Conservation (phyloP, 176 grass and related monocot species). For the Dactylis glomerata region DNA sequence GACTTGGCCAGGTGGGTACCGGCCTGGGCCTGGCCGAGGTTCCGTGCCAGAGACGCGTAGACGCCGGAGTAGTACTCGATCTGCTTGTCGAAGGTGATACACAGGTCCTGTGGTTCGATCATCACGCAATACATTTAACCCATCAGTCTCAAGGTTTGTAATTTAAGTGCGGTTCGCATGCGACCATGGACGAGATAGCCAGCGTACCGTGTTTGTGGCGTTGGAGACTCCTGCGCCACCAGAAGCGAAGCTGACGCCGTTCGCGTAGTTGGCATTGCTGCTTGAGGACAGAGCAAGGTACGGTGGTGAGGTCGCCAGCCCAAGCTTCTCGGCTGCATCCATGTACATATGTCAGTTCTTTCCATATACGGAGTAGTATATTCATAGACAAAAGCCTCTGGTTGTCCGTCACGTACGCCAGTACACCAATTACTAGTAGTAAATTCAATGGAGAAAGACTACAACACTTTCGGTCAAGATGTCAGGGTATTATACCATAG, state of each 20-base stretch:
- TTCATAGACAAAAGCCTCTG: no score
- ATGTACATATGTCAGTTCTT: background rate
- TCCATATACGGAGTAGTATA: no score
- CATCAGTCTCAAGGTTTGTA: background rate
- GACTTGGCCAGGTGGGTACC: slow-evolving; percentile 54
- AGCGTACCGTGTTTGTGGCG: slow-evolving; percentile 53
- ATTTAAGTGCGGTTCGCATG: no score
- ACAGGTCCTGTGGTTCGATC: slow-evolving; percentile 43
- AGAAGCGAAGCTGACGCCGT: slow-evolving; percentile 78
- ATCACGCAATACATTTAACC: background rate
- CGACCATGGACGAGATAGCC: no score
- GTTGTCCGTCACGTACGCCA: no score
- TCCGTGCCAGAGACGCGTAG: slow-evolving; percentile 40
- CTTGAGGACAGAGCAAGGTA: slow-evolving; percentile 55
- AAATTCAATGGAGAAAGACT: no score
- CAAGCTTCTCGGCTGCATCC: slow-evolving; percentile 53
- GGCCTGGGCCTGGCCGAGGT: slow-evolving; percentile 39
- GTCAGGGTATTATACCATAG: no score
- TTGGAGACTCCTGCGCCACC: slow-evolving; percentile 62
- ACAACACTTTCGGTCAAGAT: no score
- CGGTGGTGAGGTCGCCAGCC: slow-evolving; percentile 42
- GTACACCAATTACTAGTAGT: no score
- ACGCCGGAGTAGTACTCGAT: slow-evolving; percentile 52
- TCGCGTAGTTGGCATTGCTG: slow-evolving; percentile 36
- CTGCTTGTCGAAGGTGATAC: slow-evolving; percentile 67